Evolutionary conservation across 768 basidiomycete genomes (phyloP), one percentile per base, ranked within the genome.

Genomic region (Paxillus rubicundulus): DNA sequence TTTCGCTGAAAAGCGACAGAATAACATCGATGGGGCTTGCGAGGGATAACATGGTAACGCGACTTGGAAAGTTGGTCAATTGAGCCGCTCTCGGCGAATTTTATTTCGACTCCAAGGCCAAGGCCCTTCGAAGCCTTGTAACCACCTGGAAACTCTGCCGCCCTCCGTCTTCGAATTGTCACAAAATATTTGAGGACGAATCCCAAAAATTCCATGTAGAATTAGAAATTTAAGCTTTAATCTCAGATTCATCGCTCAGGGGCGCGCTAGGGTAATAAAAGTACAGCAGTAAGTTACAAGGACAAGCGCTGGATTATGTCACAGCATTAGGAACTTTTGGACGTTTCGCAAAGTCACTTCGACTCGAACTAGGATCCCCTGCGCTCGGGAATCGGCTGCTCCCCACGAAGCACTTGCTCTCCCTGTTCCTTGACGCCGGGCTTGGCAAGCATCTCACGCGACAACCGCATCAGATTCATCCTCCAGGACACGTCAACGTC

Each of bases 381-480:
- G 34, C 65, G 61, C 40, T 41, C 55, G 5, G 72, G 71, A 42
- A 74, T 66, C 3, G 72, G 61, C 5, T 70, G 73, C 53, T 76
- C 69, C 17, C 84, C 84, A 21, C 76, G 73, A 27, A 84, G 71
- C 21, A 85, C 81, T 46, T 74, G 68, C 55, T 78, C 67, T 0
- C 82, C 82, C 39, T 82, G 75, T 47, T 81, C 75, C 60, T 82
- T 83, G 51, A 79, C 61, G 9, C 69, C 68, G 16, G 76, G 52
- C 66, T 77, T 47, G 39, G 63, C 63, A 34, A 69, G 47, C 36
- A 61, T 48, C 68, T 71, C 21, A 18, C 30, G 44, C 20, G 13
- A 20, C 5, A 30, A 48, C 44, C 9, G 24, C 30, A 42, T 47
- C 41, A 51, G 34, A 17, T 2, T 32, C 14, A 12, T 45, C 39